Conservation (phyloP, 257 asterid species). For the Solanum virginianum region DNA sequence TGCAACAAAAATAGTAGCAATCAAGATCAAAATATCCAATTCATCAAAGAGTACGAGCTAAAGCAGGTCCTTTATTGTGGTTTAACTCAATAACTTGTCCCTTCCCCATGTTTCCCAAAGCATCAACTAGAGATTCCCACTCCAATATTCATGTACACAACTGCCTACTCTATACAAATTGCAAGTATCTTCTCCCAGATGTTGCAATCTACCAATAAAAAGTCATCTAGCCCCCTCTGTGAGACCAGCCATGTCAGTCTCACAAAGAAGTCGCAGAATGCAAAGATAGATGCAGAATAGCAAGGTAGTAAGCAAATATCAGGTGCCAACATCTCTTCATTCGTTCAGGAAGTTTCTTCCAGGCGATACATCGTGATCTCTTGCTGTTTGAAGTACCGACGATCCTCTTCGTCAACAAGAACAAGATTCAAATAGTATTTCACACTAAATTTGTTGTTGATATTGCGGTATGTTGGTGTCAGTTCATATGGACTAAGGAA, state of each 20-base stretch:
- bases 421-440: slow-evolving; percentile 94
- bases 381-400: slow-evolving; percentile 95
- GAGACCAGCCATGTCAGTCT: background rate
- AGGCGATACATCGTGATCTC: slow-evolving; percentile 81
- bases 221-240: background rate
- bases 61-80: background rate
- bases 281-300: slow-evolving; percentile 5
- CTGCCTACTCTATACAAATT: slow-evolving; percentile 30
- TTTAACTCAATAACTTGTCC: background rate
- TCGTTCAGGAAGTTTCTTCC: slow-evolving; percentile 42
- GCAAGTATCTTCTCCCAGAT: slow-evolving; percentile 5
- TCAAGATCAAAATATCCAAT: background rate
- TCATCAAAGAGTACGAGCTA: background rate
- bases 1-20: background rate
- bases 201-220: slow-evolving; percentile 14
- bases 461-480: slow-evolving; percentile 80
- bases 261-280: slow-evolving; percentile 2
- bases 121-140: slow-evolving; percentile 10
- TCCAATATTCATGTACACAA: slow-evolving; percentile 18
- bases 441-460: slow-evolving; percentile 93
- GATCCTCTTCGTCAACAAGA: slow-evolving; percentile 94
- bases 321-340: background rate
- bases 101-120: background rate
- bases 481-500: slow-evolving; percentile 96
- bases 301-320: background rate